phyloP scores from a whole-genome alignment of 352 stramenopile genomes.

The Phytophthora pseudosyringae region DNA sequence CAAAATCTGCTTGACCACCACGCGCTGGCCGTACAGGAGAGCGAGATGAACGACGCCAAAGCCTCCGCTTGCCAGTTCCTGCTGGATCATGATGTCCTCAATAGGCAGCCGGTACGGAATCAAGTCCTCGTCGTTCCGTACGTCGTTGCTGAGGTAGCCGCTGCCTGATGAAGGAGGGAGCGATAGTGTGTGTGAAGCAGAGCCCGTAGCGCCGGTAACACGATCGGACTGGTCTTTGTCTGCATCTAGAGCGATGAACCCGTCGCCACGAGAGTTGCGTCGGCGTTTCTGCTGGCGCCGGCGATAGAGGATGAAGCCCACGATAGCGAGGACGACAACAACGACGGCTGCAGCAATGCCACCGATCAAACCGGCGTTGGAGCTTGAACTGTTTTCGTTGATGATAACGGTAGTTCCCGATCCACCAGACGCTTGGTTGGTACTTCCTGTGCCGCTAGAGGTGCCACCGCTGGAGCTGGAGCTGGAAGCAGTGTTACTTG shows the following conservation, averaged over 20 bases:
- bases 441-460: slow-evolving; percentile 15
- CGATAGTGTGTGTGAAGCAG: slow-evolving; percentile 21
- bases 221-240: slow-evolving; percentile 12
- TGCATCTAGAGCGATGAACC: slow-evolving; percentile 12
- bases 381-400: slow-evolving; percentile 18
- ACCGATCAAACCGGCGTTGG: slow-evolving; percentile 29
- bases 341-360: slow-evolving; percentile 27
- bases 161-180: slow-evolving; percentile 25
- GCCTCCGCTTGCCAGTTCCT: slow-evolving; percentile 52
- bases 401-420: slow-evolving; percentile 20
- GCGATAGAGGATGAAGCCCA: slow-evolving; percentile 39
- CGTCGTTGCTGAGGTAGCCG: slow-evolving; percentile 62
- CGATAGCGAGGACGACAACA: slow-evolving; percentile 22
- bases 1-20: slow-evolving; percentile 59
- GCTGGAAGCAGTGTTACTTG: slow-evolving; percentile 7
- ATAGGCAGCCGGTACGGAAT: slow-evolving; percentile 57
- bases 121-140: slow-evolving; percentile 67
- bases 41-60: slow-evolving; percentile 66
- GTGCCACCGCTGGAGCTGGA: slow-evolving; percentile 2
- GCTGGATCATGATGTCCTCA: slow-evolving; percentile 47
- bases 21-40: slow-evolving; percentile 32
- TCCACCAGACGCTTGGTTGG: slow-evolving; percentile 9
- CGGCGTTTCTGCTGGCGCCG: slow-evolving; percentile 16
- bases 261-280: not conserved
- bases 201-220: slow-evolving; percentile 11